These are phyloP conservation scores for Paramyrothecium sp. DNA, from an alignment of 2,329 filamentous ascomycete species.

Conservation along the genomic window DNA sequence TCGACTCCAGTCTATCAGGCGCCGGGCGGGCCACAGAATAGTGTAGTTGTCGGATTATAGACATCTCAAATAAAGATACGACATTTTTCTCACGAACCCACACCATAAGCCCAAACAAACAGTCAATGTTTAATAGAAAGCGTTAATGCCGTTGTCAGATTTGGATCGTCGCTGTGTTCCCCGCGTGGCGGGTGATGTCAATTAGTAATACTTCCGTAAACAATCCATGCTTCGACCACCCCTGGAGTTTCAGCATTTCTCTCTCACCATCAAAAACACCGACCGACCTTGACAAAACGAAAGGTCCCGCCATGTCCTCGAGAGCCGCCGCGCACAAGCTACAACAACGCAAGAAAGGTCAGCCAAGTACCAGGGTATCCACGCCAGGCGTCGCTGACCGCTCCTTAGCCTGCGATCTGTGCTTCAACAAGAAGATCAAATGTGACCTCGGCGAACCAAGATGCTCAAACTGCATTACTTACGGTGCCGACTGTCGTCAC, in stretches of 20 bases:
- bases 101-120: no score
- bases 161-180: background rate
- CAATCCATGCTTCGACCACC: background rate
- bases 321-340: background rate
- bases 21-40: no score
- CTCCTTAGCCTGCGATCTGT: background rate
- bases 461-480: background rate
- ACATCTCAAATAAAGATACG: no score
- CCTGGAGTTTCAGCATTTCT: background rate
- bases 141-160: background rate
- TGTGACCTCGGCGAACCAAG: background rate
- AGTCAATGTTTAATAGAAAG: no score
- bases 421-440: background rate
- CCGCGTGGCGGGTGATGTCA: background rate
- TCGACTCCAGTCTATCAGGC: no score
- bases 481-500: background rate
- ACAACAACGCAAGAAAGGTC: background rate
- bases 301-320: no score
- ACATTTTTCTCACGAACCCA: no score
- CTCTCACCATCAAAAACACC: no score
- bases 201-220: background rate
- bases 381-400: background rate
- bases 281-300: no score
- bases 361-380: background rate
- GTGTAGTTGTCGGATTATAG: no score